Base-by-base conservation (phyloP, 768 basidiomycete species). In the Boletus eberwhitei region DNA sequence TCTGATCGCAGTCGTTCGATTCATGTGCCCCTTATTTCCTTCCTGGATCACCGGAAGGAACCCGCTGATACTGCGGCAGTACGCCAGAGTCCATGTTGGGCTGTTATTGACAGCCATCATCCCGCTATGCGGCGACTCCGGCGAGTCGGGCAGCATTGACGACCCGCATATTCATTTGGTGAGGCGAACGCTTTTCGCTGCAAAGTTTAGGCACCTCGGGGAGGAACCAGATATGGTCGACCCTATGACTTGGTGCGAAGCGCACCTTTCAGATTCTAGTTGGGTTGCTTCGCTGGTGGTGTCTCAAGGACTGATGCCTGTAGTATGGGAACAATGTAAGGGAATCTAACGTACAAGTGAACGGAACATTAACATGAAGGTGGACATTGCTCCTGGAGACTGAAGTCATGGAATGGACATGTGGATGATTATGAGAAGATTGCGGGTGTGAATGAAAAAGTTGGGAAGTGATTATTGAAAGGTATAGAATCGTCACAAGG, bases 391-490 rank as follows among this genome's bases (percentile, higher is more conserved):
- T 9, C 12, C 19, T 43, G 43, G 24, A 29, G n/a, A 39, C 22
- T 29, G 14, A 31, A 32, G 19, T 13, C 35, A 42, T 29, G 14
- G 19, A 35, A 49, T 32, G 38, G 37, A 59, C 41, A 24, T 5
- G 36, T 40, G 31, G 37, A 44, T 35, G 52, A 51, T 51, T 16
- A 37, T 31, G 45, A 61, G 14, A 36, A 45, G 22, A 36, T 24
- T 50, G 34, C 37, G 42, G 59, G 48, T 39, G 38, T 51, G 37
- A 11, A 36, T 51, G 7, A 26, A 64, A 50, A 44, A 26, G 9
- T 12, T 22, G 34, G 21, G 32, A 52, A 40, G 54, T 9, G 16
- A 40, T 19, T 4, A 43, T 38, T 3, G 26, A n/a, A 45, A 48
- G 37, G 48, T 2, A 19, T 36, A 4, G 17, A 19, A 36, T 50